Evolutionary conservation across 345 rosid genomes (phyloP).

Genomic region (Acer yangbiense): DNA sequence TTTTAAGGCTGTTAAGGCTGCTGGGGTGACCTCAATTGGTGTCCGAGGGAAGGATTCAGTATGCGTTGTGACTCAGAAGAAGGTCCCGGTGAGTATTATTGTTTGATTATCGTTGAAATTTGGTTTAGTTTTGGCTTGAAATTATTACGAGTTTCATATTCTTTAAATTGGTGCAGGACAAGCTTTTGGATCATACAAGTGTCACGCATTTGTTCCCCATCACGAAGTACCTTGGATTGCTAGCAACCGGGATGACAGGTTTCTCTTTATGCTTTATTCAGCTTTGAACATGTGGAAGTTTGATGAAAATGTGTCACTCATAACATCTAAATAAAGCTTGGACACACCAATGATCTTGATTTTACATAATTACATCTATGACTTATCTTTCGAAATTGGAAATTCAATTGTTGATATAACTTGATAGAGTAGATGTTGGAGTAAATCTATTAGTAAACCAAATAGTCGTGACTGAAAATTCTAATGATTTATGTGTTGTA

Average conservation of each 20-base stretch:
- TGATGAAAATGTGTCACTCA: neutral
- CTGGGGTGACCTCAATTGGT: conserved; percentile 94
- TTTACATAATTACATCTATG: neutral
- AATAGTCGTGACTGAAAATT: neutral
- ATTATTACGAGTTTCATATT: conserved; percentile 9
- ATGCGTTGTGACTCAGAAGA: conserved; percentile 98
- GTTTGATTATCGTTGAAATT: neutral
- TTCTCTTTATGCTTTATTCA: conserved; percentile 8
- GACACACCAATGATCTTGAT: neutral
- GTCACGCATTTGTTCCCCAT: conserved; percentile 91
- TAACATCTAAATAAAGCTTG: neutral
- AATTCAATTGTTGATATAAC: neutral
- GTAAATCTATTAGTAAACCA: neutral
- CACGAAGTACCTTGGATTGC: conserved; percentile 85
- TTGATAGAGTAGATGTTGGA: neutral
- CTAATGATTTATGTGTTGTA: neutral
- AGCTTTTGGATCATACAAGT: conserved; percentile 97
- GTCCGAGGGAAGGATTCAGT: conserved; percentile 95
- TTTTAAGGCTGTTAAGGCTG: conserved; percentile 96
- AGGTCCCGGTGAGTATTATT: conserved; percentile 80
- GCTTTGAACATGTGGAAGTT: neutral
- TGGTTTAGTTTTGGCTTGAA: conserved; percentile 4
- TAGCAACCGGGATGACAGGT: conserved; percentile 99
- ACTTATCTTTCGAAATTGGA: neutral
- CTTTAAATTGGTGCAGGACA: conserved; percentile 61